A percentile compares a stretch with the other conserved stretches of the same genome.
These are phyloP conservation scores for Hepatocystis sp. DNA, from an alignment of 169 alveolate species.

Conservation along the genomic window DNA sequence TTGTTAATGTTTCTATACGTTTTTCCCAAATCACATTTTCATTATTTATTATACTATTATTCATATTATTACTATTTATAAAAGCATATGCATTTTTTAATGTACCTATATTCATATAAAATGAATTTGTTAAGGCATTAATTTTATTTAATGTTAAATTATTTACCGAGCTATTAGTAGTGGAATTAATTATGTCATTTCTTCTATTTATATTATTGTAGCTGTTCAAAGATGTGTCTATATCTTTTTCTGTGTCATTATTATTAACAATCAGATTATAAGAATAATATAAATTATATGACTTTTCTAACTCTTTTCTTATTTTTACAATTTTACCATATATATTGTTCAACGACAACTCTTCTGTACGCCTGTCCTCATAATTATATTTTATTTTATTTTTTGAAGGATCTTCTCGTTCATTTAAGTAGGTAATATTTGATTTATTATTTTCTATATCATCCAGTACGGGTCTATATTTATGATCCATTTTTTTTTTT, in stretches of 20 bases:
- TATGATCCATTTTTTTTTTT: conserved; percentile 17
- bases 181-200: conserved; percentile 11
- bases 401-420: no score
- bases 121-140: conserved; percentile 67
- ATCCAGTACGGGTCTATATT: conserved; percentile 34
- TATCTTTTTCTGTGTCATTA: conserved; percentile 10
- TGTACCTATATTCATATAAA: conserved; percentile 52
- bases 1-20: conserved; percentile 55
- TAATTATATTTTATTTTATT: no score
- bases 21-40: conserved; percentile 65
- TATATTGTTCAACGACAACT: conserved; percentile 18
- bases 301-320: conserved; percentile 59
- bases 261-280: conserved; percentile 47
- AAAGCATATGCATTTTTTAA: conserved; percentile 57
- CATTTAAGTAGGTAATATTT: no score
- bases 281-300: conserved; percentile 54
- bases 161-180: conserved; percentile 24
- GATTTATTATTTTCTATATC: neutral
- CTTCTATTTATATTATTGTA: conserved; percentile 18
- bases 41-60: conserved; percentile 13
- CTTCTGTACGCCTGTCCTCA: neutral
- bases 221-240: neutral
- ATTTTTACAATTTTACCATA: conserved; percentile 51
- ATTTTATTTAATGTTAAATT: conserved; percentile 61
- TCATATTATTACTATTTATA: conserved; percentile 38